Conservation (phyloP, 2,329 filamentous ascomycete genomes). For the Fusarium torreyae region DNA sequence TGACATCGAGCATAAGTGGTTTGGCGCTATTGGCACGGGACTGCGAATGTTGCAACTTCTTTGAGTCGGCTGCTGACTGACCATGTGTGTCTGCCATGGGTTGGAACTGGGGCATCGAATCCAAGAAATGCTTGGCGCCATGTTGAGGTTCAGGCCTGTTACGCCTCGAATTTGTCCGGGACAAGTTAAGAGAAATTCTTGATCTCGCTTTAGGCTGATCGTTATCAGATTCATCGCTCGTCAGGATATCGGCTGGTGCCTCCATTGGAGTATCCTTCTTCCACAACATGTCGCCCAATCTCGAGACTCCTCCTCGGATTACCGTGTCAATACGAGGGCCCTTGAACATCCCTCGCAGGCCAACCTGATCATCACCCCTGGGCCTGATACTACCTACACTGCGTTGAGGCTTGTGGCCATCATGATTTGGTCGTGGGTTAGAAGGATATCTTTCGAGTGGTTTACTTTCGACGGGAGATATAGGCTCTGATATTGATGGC, state of each 20-base stretch:
- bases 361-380: slow-evolving; percentile 54
- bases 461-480: slow-evolving; percentile 52
- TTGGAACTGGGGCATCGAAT: slow-evolving; percentile 67
- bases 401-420: slow-evolving; percentile 64
- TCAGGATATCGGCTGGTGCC: slow-evolving; percentile 56
- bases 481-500: slow-evolving; percentile 49
- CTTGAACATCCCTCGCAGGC: slow-evolving; percentile 80
- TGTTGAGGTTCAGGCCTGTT: slow-evolving; percentile 52
- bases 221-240: slow-evolving; percentile 66
- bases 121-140: slow-evolving; percentile 63
- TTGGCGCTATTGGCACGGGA: slow-evolving; percentile 65
- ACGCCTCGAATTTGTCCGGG: slow-evolving; percentile 54
- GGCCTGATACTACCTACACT: slow-evolving; percentile 66
- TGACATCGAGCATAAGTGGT: slow-evolving; percentile 65
- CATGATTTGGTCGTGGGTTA: slow-evolving; percentile 58
- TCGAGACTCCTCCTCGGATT: slow-evolving; percentile 72
- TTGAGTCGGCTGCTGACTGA: slow-evolving; percentile 30
- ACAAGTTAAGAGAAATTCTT: slow-evolving; percentile 55
- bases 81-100: slow-evolving; percentile 51
- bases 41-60: slow-evolving; percentile 53
- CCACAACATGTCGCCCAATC: slow-evolving; percentile 71
- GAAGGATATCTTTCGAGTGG: slow-evolving; percentile 50
- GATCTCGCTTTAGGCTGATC: slow-evolving; percentile 60
- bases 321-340: slow-evolving; percentile 81
- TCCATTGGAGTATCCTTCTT: slow-evolving; percentile 62